Evolutionary conservation across 345 rosid species (phyloP), one percentile per base, ranked within the genome.

Genomic region (Brassica incana): DNA sequence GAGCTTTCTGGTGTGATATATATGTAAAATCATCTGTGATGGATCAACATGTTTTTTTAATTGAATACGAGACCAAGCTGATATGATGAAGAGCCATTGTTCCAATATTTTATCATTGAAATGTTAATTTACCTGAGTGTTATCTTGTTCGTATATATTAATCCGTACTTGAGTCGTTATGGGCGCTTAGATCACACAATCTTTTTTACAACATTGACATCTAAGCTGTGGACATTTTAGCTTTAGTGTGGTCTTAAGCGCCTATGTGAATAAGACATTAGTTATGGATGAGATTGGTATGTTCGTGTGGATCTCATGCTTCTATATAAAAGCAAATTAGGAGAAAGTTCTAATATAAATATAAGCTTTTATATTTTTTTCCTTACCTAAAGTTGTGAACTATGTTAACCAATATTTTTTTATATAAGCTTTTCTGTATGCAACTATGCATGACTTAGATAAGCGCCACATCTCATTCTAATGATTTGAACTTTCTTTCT

Each of bases 231-330:
- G 50, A 64, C 43, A 23, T n/a, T 54, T 27, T 36, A 36, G 10
- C 43, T 36, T 33, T 33, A 33, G 38, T 33, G 38, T 33, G 38
- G 8, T 33, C 38, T 33, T 33, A 33, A 33, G 38, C 38, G 38
- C 38, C 38, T 33, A 73, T 33, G 69, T 73, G 75, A 69, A n/a
- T 30, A 33, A 65, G 68, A 67, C 73, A 67, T 67, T 69, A 69
- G 62, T 23, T 67, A 67, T 67, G 82, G 82, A 74, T 80, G 71
- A 80, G 75, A 74, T 69, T 69, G 75, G 54, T 52, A 69, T 54
- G 40, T 62, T 80, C 66, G 52, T 50, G 78, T 74, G 78, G 78
- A 74, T 74, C 38, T 16, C 38, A 74, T 80, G 79, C 71, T 52
- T 80, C 75, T 29, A 3, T 40, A n/a, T 52, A 27, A 74, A 69